Base-by-base conservation (phyloP, 345 rosid genomes). In the Camelina sativa region DNA sequence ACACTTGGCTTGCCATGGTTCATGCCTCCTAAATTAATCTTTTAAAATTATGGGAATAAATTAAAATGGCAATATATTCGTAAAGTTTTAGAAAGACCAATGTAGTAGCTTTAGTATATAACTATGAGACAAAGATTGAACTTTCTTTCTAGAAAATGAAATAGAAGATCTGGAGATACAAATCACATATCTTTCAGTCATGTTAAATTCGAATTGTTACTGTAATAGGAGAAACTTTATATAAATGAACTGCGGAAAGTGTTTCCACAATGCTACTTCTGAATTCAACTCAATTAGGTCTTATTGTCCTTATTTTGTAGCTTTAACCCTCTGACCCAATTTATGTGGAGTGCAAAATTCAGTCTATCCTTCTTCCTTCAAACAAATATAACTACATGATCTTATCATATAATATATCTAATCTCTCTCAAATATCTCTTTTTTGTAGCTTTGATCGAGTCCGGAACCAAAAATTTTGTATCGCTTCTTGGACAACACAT, bases 1-100 rank as follows among this genome's bases (percentile, higher is more conserved):
- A 69, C 80, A 76, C 71, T 63, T 76, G 71, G 60, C 80, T 76
- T 11, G 16, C 19, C 35, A 12, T 62, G 60, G 48, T 62, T 69
- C 41, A 69, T 54, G 71, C 41, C 40, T 67, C 62, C 48, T 61
- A 16, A 35, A 48, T 48, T 48, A 48, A 48, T 17, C 11, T 17
- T 1, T 48, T 2, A n/a, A 56, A 48, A 57, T 16, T 34, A 19
- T 25, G 53, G 0, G 9, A 19, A 50, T 3, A 4, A 8, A 28
- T 3, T 4, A 7, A 19, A 46, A 12, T 0, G 19, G 11, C 19
- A 15, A 22, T 13, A 22, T 37, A 50, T 23, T 54, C 8, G 28
- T 66, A 66, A 35, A 19, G 43, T 38, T 22, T 66, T 34, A 38
- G 34, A 40, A 23, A 38, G 51, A 54, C 28, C 13, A 57, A 19